Base-by-base conservation (phyloP, 2,329 filamentous ascomycete genomes). In the Dichotomopilus funicola region DNA sequence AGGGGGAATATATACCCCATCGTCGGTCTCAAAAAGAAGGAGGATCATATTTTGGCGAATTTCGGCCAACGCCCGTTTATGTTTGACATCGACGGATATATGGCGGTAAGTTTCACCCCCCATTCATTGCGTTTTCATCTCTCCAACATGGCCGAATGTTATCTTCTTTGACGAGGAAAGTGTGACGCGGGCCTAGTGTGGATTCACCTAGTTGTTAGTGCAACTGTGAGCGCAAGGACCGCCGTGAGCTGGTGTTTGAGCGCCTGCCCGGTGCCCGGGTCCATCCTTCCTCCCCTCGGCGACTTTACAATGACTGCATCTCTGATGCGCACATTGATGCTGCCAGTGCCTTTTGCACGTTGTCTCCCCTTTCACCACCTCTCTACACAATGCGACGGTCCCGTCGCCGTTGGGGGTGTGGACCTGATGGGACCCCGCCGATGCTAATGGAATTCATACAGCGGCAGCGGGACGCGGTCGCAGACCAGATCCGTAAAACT, bases 71-170 rank as follows among this genome's bases (percentile, higher is more conserved):
- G 79, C 52, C 87, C 88, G 3, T 97, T 97, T 70, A 79, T 89
- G 45, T 99, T 87, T 72, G 89, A 96, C 68, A 97, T 99, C 63
- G 89, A 96, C 70, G 81, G 82, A 57, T 82, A 94, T 78, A 86
- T 96, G 75, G 80, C 80, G 75, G 88, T 88, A 78, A 65, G 80
- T 72, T 35, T 12, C 40, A 13, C 6, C 11, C 11, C 11, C 5
- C 6, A 8, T 42, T 12, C 40, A 11, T n/a, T 13, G 6, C 11
- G 3, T 42, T n/a, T 42, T 42, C 37, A 9, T 38, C 12, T 12
- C 37, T 38, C 12, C 37, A 38, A 38, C 37, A 12, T 12, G 8
- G 37, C 8, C 8, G 12, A 38, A 38, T 8, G 12, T 38, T 12
- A 9, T 8, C 12, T 8, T 9, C 8, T 38, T 38, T 38, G 2